A percentile compares a stretch with the other conserved stretches of the same genome.
These are phyloP conservation scores for Acephala macrosclerotiorum DNA, from an alignment of 2,329 filamentous ascomycete species.

Conservation along the genomic window DNA sequence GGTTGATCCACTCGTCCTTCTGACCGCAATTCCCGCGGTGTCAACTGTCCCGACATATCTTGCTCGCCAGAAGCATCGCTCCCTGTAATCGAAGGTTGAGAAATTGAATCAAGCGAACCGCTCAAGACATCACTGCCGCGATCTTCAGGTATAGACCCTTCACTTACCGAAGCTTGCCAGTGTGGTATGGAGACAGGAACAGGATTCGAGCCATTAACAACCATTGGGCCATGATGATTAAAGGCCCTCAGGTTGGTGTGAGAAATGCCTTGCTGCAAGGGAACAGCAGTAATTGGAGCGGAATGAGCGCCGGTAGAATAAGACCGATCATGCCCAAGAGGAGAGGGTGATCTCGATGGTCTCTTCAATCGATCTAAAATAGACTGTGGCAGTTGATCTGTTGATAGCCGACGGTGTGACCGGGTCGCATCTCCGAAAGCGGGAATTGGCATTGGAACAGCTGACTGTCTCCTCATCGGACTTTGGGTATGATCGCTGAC, in stretches of 20 bases:
- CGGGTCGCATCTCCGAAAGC: constrained; percentile 43
- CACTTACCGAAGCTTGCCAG: constrained; percentile 39
- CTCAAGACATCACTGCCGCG: constrained; percentile 33
- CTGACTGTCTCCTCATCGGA: constrained; percentile 32
- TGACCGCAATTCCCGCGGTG: constrained; percentile 36
- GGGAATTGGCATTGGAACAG: constrained; percentile 38
- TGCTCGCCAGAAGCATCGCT: constrained; percentile 37
- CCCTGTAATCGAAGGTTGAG: constrained; percentile 34
- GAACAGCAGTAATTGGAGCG: constrained; percentile 32
- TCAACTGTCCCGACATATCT: constrained; percentile 36
- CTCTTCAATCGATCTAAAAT: constrained; percentile 43
- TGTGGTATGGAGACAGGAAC: constrained; percentile 38
- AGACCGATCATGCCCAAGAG: constrained; percentile 44
- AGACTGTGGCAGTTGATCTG: constrained; percentile 45
- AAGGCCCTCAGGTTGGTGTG: constrained; percentile 38
- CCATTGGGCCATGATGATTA: constrained; percentile 39
- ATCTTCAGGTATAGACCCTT: constrained; percentile 38
- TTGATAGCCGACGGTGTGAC: constrained; percentile 38
- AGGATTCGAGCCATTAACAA: constrained; percentile 44
- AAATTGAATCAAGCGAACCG: constrained; percentile 40
- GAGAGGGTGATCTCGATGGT: constrained; percentile 45
- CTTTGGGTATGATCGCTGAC: constrained; percentile 38
- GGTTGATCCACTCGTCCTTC: constrained; percentile 30
- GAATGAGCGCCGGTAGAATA: constrained; percentile 40
- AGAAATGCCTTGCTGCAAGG: constrained; percentile 37